Evolutionary conservation across 306 rosid species (phyloP), one percentile per base, ranked within the genome.

Genomic region (Astragalus membranaceus): DNA sequence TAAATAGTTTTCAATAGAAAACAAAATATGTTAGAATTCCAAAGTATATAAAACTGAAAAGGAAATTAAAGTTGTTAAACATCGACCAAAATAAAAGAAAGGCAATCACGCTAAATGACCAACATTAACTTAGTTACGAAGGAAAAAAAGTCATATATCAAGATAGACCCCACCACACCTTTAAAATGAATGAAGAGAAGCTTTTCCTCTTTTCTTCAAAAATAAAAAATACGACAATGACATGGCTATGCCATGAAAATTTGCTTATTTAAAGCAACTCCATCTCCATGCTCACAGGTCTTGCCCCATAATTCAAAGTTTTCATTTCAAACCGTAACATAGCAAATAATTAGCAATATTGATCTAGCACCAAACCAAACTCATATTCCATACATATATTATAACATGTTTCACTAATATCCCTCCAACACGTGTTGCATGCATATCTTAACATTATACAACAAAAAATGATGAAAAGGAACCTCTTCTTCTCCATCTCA

Each of bases 251-350:
- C 2, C 61, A 9, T 36, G 8, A 16, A 41, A 39, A 30, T 33
- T 42, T 7, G 16, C 71, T 50, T 80, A 80, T 71, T 50, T 80
- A 75, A 80, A 80, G 67, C 62, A 69, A 64, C 67, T 75, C 16
- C 50, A 65, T 43, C 4, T 10, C 9, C 77, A 55, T 70, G 5
- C 66, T 69, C 80, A 42, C 57, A 48, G 53, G 47, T 75, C 74
- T 60, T 65, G 14, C 12, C 36, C 44, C 73, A 29, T 3, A 13
- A 36, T 52, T 20, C 58, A 36, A 51, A 47, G 4, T 35, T 57
- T 72, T 64, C 78, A 15, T 35, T 51, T 7, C 23, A 50, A 49
- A 6, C 56, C 56, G 7, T 17, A 36, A n/a, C 4, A 57, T n/a
- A 57, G 39, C 11, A 26, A 26, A 39, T 1, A 26, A 39, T 1